A percentile compares a stretch with the other conserved stretches of the same genome.
phyloP scores from a whole-genome alignment of 768 basidiomycete genomes.

The Tephrocybe sp. region DNA sequence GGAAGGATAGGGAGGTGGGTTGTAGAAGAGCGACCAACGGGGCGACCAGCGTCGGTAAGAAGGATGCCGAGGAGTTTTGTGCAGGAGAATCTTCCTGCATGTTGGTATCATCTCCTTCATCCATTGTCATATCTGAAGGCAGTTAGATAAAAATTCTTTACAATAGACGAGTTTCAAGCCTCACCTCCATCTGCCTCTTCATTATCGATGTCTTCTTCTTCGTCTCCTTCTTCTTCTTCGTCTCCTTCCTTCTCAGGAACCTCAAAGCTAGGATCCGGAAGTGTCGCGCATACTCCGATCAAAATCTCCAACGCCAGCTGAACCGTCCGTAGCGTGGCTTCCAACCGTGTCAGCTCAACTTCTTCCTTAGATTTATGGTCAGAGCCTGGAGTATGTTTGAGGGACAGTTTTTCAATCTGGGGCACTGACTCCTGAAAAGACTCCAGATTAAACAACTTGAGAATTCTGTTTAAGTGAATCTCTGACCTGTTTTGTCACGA shows the following conservation, averaged over 20 bases:
- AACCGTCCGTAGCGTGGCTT: slow-evolving; percentile 67
- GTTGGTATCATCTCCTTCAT: slow-evolving; percentile 28
- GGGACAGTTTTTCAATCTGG: slow-evolving; percentile 51
- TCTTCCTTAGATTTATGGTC: slow-evolving; percentile 76
- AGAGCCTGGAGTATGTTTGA: slow-evolving; percentile 66
- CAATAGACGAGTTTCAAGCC: neutral
- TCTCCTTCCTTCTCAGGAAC: slow-evolving; percentile 33
- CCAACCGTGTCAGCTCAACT: slow-evolving; percentile 68
- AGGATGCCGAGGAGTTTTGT: slow-evolving; percentile 30
- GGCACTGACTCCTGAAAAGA: slow-evolving; percentile 44
- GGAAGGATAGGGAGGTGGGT: slow-evolving; percentile 81
- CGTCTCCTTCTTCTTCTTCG: slow-evolving; percentile 29
- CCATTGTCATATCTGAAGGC: slow-evolving; percentile 11
- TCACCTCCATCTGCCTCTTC: slow-evolving; percentile 22
- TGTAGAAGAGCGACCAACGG: slow-evolving; percentile 69
- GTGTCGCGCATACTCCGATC: slow-evolving; percentile 82
- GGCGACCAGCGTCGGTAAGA: slow-evolving; percentile 60
- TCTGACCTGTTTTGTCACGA: slow-evolving; percentile 50
- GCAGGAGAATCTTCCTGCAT: slow-evolving; percentile 44
- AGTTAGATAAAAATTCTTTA: neutral
- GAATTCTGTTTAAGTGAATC: neutral
- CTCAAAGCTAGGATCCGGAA: slow-evolving; percentile 69
- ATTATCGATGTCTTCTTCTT: slow-evolving; percentile 10
- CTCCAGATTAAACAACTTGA: neutral
- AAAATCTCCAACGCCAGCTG: slow-evolving; percentile 86